Evolutionary conservation across 176 grass and related monocot genomes (phyloP), one percentile per base, ranked within the genome.

Genomic region (Zoysia japonica): DNA sequence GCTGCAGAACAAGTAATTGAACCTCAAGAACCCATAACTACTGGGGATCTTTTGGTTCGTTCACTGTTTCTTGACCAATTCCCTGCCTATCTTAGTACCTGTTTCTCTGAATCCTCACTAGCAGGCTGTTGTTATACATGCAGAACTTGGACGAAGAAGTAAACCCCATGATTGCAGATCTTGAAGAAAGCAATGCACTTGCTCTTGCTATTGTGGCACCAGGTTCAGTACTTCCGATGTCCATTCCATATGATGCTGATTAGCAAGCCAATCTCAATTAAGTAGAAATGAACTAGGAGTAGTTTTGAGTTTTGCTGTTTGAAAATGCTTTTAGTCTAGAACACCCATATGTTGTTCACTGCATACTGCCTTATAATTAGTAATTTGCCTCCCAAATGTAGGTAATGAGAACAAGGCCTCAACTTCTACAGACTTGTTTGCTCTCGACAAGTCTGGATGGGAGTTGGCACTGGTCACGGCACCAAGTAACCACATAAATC

Each of bases 71-170:
- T 66, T 55, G 53, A 77, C 36, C 60, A 61, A 41, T 75, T 11
- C 59, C 67, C 47, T 44, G n/a, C 44, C 19, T 49, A 57, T 40
- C 12, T 19, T 11, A 54, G 51, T 50, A 17, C 0, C 42, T 60
- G 8, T 44, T 85, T 77, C 11, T 41, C 68, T 15, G 16, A 67
- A 81, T 44, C 40, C 68, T 63, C 35, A 77, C 48, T 47, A 4
- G 44, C 47, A 61, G 75, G 47, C 66, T 82, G 76, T 47, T 67
- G 35, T 39, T 10, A 68, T 37, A 65, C 57, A 55, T 81, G 65
- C 76, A 99, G 92, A 89, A 91, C 60, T 88, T 99, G 76, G 86
- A 99, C 60, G 90, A 95, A 87, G 85, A 94, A 90, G 76, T 93
- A 63, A 92, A 95, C 71, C 96, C 96, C 59, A 72, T 87, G 75